Evolutionary conservation across 2,329 filamentous ascomycete genomes (phyloP), one percentile per base, ranked within the genome.

Genomic region (Thermoascus crustaceus): DNA sequence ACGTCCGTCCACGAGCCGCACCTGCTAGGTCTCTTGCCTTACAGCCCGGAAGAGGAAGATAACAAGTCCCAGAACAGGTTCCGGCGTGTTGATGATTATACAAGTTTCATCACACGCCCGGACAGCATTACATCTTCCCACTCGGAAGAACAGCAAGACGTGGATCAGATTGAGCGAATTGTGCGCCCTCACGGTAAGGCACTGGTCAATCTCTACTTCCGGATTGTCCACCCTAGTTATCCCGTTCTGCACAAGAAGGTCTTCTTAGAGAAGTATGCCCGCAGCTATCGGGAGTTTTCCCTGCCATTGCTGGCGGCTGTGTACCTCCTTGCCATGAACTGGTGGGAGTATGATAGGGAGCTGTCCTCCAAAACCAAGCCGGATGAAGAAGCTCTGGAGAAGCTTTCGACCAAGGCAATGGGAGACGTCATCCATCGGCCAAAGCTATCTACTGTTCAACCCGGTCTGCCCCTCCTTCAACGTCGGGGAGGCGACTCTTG

Each of bases 231-330:
- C 55, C 84, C 84, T 0, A 81, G 74, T 46, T 88, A 87, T 50
- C 85, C 85, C 14, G 84, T 93, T 47, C 72, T 91, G 24, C 82
- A 91, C 54, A 88, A 87, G 61, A 73, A 77, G 7, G 76, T 87
- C 37, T 89, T 89, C 47, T 67, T 84, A 43, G 82, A 88, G 56
- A 82, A 84, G 52, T 85, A 88, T 63, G 76, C 78, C 32, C 74
- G 78, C 47, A 79, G 78, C 26, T 76, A 84, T 49, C 74, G 75
- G 35, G 79, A 84, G 46, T 84, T 89, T 52, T 80, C 83, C 9
- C 83, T 85, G 1, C 76, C 82, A 7, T 66, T 91, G 17, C 69
- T 93, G 10, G 84, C 83, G 20, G 83, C 83, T 35, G 79, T 93
- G 5, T 58, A 89, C 52, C 75, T 89, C 18, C 65, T 91, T 7